A percentile compares a stretch with the other conserved stretches of the same genome.
phyloP scores from a whole-genome alignment of 1,284 basidiomycete genomes.

The Mycena citricolor region DNA sequence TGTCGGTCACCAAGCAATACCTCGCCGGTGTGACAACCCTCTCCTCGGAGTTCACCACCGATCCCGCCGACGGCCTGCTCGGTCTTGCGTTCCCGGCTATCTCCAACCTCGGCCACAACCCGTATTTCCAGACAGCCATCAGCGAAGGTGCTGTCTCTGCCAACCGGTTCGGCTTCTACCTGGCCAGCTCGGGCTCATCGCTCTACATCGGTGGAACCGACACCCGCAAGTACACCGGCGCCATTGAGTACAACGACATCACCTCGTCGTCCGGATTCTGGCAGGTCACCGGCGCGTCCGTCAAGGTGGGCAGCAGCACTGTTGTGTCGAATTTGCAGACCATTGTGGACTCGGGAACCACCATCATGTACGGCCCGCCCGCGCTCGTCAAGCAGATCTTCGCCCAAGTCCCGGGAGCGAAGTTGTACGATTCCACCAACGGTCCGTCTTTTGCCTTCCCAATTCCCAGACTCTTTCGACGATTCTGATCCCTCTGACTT shows the following conservation, averaged over 20 bases:
- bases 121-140: constrained; percentile 1
- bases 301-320: constrained; percentile 28
- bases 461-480: not conserved
- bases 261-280: constrained; percentile 2
- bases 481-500: not conserved
- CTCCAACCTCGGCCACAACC: constrained; percentile 3
- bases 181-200: constrained; percentile 1
- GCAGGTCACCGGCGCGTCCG: constrained; percentile 10
- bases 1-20: constrained; percentile 26
- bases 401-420: constrained; percentile 17
- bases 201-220: constrained; percentile 12
- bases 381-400: constrained; percentile 40
- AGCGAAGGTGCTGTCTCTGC: not conserved
- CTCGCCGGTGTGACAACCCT: constrained; percentile 3
- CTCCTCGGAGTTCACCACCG: not conserved
- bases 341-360: constrained; percentile 43
- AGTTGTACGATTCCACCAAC: constrained; percentile 14
- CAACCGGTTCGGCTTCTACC: constrained; percentile 9
- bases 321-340: constrained; percentile 26
- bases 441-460: constrained; percentile 1
- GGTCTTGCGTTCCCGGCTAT: constrained; percentile 1
- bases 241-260: constrained; percentile 5
- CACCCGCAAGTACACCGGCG: not conserved
- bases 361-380: constrained; percentile 46
- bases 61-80: not conserved